phyloP scores from a whole-genome alignment of 345 rosid species.

The Gynandropsis gynandra region DNA sequence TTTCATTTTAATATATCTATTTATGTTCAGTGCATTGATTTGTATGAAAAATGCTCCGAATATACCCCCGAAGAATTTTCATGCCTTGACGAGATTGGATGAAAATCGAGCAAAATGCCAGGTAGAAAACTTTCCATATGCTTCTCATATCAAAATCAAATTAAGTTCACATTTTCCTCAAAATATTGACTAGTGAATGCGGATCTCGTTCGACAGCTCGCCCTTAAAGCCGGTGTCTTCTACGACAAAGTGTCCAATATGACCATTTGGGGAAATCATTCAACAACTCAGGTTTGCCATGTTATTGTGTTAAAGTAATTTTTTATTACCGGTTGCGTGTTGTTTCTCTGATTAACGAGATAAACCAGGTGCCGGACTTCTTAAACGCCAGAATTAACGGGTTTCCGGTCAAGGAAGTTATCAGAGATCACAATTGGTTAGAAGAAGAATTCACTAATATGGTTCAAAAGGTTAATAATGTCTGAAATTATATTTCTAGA shows the following conservation, averaged over 20 bases:
- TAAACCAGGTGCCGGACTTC: conserved; percentile 86
- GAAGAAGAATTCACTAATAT: conserved; percentile 91
- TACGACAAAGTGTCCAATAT: conserved; percentile 89
- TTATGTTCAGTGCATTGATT: conserved; percentile 66
- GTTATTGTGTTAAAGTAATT: neutral
- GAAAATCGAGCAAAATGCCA: conserved; percentile 98
- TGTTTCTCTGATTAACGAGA: conserved; percentile 15
- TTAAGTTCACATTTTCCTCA: neutral
- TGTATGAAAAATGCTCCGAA: conserved; percentile 94
- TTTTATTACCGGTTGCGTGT: neutral
- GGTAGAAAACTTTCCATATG: conserved; percentile 36
- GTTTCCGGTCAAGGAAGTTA: conserved; percentile 79
- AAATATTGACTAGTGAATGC: too few species aligned
- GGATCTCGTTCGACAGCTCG: conserved; percentile 62
- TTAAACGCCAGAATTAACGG: conserved; percentile 83
- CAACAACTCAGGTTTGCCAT: conserved; percentile 78
- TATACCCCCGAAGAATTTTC: conserved; percentile 92
- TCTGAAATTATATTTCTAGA: neutral
- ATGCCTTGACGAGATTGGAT: conserved; percentile 89
- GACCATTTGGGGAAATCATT: conserved; percentile 99
- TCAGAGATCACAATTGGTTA: conserved; percentile 86
- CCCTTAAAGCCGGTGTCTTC: conserved; percentile 90
- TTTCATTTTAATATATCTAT: conserved; percentile 2
- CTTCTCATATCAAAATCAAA: neutral
- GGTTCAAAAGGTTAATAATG: conserved; percentile 63